Conservation (phyloP, 768 basidiomycete genomes). For the Galerina sulciceps region DNA sequence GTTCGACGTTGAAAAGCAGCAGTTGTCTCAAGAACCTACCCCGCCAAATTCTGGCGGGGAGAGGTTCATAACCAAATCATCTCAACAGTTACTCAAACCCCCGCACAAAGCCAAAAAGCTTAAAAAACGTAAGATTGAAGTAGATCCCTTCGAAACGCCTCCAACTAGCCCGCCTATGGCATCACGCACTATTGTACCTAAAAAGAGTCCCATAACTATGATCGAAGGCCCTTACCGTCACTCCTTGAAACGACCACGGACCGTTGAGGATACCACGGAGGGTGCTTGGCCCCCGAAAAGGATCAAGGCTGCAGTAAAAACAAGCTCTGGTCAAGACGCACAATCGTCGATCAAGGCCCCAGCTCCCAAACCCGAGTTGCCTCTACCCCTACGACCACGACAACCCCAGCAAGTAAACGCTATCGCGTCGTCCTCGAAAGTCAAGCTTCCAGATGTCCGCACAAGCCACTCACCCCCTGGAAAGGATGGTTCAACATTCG, state of each 20-base stretch:
- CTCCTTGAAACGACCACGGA: too few relatives aligned
- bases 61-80: not conserved
- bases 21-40: conserved; percentile 8
- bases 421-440: conserved; percentile 33
- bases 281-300: too few relatives aligned
- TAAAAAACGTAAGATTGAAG: conserved; percentile 8
- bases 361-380: not conserved
- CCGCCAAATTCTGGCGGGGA: conserved; percentile 2
- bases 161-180: not conserved
- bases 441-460: conserved; percentile 9
- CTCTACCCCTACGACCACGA: not conserved
- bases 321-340: too few relatives aligned
- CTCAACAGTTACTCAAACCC: not conserved
- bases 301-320: too few relatives aligned
- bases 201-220: too few relatives aligned
- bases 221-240: too few relatives aligned
- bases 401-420: conserved; percentile 28
- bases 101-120: not conserved
- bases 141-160: conserved; percentile 17
- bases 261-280: too few relatives aligned
- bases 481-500: not conserved
- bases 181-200: too few relatives aligned
- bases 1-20: not conserved
- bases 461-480: not conserved
- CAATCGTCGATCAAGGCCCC: too few relatives aligned